Evolutionary conservation across 2,329 filamentous ascomycete species (phyloP).

Genomic region (Phaeosphaeriaceae sp.): DNA sequence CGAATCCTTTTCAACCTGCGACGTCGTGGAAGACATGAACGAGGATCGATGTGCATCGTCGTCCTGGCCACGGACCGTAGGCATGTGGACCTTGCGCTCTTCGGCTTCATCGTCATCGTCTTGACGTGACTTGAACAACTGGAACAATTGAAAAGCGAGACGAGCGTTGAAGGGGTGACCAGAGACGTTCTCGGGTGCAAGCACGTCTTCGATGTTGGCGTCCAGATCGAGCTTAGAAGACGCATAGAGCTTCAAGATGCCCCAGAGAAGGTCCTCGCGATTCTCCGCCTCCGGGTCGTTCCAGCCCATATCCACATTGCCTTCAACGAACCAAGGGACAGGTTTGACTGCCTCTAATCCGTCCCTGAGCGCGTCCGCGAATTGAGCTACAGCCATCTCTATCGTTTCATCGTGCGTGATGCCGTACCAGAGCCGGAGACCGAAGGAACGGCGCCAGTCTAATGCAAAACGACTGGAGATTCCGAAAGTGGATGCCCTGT

Average conservation of each 20-base stretch:
- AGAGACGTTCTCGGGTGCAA: slow-evolving; percentile 79
- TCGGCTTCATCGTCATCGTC: slow-evolving; percentile 32
- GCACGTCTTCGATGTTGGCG: slow-evolving; percentile 68
- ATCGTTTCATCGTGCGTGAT: slow-evolving; percentile 73
- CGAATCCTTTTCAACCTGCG: slow-evolving; percentile 53
- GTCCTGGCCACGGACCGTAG: slow-evolving; percentile 30
- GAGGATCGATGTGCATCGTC: slow-evolving; percentile 24
- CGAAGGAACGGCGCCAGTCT: slow-evolving; percentile 94
- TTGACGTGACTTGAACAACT: slow-evolving; percentile 52
- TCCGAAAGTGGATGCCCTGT: slow-evolving; percentile 79
- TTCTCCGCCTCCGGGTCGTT: slow-evolving; percentile 64
- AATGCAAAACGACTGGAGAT: slow-evolving; percentile 85
- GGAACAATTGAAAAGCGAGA: slow-evolving; percentile 84
- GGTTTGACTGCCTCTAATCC: slow-evolving; percentile 74
- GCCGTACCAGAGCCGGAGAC: slow-evolving; percentile 88
- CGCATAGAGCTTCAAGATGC: slow-evolving; percentile 81
- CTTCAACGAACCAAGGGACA: slow-evolving; percentile 72
- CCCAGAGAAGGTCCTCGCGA: slow-evolving; percentile 84
- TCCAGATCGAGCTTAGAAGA: slow-evolving; percentile 55
- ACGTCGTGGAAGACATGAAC: slow-evolving; percentile 39
- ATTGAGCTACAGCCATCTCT: slow-evolving; percentile 74
- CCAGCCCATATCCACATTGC: slow-evolving; percentile 66
- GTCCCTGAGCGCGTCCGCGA: slow-evolving; percentile 74
- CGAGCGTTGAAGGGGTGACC: slow-evolving; percentile 77
- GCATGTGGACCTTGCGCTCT: slow-evolving; percentile 42